phyloP scores from a whole-genome alignment of 176 grass and related monocot genomes.

The Dactylis glomerata region DNA sequence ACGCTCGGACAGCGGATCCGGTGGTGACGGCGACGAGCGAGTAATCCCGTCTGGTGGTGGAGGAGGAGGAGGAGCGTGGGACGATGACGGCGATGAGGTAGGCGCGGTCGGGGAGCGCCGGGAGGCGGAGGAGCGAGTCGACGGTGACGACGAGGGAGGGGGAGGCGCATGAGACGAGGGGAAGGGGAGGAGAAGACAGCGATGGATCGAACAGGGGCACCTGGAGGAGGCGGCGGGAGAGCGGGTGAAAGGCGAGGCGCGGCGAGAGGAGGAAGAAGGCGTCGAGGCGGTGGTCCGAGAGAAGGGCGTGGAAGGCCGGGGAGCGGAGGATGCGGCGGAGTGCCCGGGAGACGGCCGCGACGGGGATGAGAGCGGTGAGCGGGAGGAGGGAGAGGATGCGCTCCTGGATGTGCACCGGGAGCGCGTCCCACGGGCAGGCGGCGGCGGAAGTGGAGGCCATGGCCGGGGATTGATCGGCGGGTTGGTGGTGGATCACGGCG shows the following conservation, averaged over 20 bases:
- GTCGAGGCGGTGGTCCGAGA: conserved; percentile 37
- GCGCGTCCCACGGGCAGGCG: conserved; percentile 34
- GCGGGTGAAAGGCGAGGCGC: conserved; percentile 33
- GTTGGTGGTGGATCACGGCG: not conserved
- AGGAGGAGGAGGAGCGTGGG: not conserved
- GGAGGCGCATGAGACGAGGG: conserved; percentile 30
- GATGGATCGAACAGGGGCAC: not conserved
- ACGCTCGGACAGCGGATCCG: not conserved
- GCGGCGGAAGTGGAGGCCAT: conserved; percentile 6
- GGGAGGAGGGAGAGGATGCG: conserved; percentile 51
- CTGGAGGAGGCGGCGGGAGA: conserved; percentile 13
- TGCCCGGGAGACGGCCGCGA: conserved; percentile 33
- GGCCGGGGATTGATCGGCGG: not conserved
- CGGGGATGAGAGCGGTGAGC: conserved; percentile 35
- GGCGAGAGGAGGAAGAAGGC: conserved; percentile 33
- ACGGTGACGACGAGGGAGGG: conserved; percentile 1
- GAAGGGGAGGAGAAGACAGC: not conserved
- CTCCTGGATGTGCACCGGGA: conserved; percentile 39
- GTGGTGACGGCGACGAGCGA: conserved; percentile 38
- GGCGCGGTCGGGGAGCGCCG: not conserved
- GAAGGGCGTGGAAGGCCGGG: conserved; percentile 41
- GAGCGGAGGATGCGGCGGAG: conserved; percentile 38
- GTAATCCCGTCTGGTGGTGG: not conserved
- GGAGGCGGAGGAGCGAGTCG: conserved; percentile 6
- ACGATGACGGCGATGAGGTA: conserved; percentile 41